phyloP scores from a whole-genome alignment of 768 basidiomycete species.

The Kwoniella mangroviensis region DNA sequence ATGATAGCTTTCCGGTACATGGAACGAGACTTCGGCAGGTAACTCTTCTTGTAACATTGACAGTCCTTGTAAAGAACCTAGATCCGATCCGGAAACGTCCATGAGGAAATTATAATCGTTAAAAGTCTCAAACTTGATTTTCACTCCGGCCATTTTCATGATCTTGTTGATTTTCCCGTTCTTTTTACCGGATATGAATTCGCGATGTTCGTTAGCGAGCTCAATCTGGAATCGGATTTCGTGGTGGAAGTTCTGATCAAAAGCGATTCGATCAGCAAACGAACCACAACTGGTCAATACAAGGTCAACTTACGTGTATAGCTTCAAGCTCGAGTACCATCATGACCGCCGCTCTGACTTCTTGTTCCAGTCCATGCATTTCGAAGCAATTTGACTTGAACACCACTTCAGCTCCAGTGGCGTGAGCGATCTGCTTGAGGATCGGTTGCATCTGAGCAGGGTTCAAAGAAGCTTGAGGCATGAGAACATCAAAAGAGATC shows the following conservation, averaged over 20 bases:
- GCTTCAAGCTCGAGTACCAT: constrained; percentile 90
- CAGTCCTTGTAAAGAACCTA: constrained; percentile 82
- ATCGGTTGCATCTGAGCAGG: constrained; percentile 79
- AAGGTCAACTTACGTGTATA: constrained; percentile 70
- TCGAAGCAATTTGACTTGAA: constrained; percentile 98
- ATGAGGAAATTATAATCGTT: constrained; percentile 89
- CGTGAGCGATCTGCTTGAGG: constrained; percentile 81
- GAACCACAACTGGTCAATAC: too few relatives aligned
- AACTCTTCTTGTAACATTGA: constrained; percentile 92
- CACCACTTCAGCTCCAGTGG: constrained; percentile 89
- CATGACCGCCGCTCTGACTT: constrained; percentile 81
- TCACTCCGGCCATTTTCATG: constrained; percentile 95
- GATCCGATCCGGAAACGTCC: constrained; percentile 83
- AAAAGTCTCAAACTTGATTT: constrained; percentile 98
- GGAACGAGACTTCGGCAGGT: constrained; percentile 98
- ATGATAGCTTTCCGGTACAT: constrained; percentile 96
- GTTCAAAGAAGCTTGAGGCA: constrained; percentile 80
- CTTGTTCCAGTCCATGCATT: constrained; percentile 89
- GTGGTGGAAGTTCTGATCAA: constrained; percentile 79
- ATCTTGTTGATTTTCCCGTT: constrained; percentile 99
- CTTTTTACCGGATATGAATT: constrained; percentile 99
- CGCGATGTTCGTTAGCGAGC: constrained; percentile 93
- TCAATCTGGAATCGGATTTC: constrained; percentile 99
- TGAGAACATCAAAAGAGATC: constrained; percentile 86
- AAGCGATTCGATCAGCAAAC: neutral